Conservation (phyloP, 2,329 filamentous ascomycete genomes). For the Alternaria atra region DNA sequence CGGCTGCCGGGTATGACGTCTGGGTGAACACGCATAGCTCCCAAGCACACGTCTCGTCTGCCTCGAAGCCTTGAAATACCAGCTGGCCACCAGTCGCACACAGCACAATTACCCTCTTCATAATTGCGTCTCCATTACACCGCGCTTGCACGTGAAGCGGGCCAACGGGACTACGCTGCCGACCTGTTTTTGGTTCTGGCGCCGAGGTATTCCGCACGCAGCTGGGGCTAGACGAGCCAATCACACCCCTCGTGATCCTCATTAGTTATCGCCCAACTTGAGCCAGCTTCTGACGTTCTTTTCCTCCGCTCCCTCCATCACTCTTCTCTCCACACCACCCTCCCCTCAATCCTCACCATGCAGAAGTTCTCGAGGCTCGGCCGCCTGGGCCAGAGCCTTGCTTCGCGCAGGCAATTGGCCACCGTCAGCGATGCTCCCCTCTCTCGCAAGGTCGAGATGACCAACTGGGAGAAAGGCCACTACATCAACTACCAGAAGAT, state of each 20-base stretch:
- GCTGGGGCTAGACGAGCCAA: conserved; percentile 41
- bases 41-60: background rate
- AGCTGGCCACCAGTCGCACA: conserved; percentile 4
- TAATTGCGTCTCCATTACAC: conserved; percentile 24
- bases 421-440: conserved; percentile 87
- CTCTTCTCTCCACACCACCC: conserved; percentile 50
- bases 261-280: conserved; percentile 48
- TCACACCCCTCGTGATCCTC: conserved; percentile 39
- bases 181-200: conserved; percentile 30
- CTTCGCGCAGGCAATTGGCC: conserved; percentile 74
- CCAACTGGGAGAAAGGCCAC: conserved; percentile 94
- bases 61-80: conserved; percentile 1
- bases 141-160: conserved; percentile 42
- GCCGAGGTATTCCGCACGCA: conserved; percentile 41
- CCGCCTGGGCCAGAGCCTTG: conserved; percentile 71
- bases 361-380: conserved; percentile 76
- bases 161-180: conserved; percentile 42
- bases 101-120: conserved; percentile 1
- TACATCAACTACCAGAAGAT: conserved; percentile 99
- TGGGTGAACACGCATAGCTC: conserved; percentile 7
- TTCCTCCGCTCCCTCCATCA: conserved; percentile 43
- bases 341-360: conserved; percentile 62
- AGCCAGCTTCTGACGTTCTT: conserved; percentile 50
- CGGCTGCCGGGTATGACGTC: conserved; percentile 18
- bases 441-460: conserved; percentile 96